phyloP scores from a whole-genome alignment of 805 yeast species.

The Zygoascus tannicola region DNA sequence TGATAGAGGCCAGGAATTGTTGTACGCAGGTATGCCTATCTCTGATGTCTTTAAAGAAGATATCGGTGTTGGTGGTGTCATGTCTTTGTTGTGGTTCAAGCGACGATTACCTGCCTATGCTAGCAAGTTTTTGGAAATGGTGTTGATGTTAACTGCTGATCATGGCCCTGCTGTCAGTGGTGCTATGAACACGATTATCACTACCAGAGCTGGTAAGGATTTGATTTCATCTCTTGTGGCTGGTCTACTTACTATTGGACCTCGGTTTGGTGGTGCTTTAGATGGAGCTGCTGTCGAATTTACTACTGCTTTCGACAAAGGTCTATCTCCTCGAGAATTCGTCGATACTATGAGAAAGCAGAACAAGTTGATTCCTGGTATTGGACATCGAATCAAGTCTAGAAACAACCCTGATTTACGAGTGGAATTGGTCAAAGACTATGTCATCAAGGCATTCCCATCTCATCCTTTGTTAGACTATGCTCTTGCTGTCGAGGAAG shows the following conservation, averaged over 20 bases:
- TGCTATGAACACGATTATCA: conserved; percentile 40
- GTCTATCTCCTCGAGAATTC: conserved; percentile 37
- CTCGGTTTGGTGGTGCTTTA: conserved; percentile 39
- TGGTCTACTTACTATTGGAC: conserved; percentile 37
- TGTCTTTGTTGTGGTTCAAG: conserved; percentile 40
- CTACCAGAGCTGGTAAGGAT: conserved; percentile 41
- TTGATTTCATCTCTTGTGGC: conserved; percentile 37
- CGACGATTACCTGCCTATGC: conserved; percentile 37
- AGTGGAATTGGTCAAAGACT: conserved; percentile 39
- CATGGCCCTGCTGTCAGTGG: conserved; percentile 42
- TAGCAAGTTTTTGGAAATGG: conserved; percentile 39
- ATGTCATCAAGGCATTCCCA: conserved; percentile 37
- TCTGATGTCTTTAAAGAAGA: conserved; percentile 39
- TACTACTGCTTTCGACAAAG: conserved; percentile 36
- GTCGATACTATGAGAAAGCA: conserved; percentile 39
- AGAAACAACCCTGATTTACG: conserved; percentile 42
- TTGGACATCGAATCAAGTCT: conserved; percentile 39
- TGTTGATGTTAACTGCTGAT: conserved; percentile 41
- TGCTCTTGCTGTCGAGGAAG: conserved; percentile 40
- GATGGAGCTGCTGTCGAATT: conserved; percentile 41
- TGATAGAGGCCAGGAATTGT: conserved; percentile 39
- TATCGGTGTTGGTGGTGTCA: conserved; percentile 40
- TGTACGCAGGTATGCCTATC: conserved; percentile 40
- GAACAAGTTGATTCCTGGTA: conserved; percentile 40
- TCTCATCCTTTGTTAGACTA: conserved; percentile 34